Evolutionary conservation across 2,329 filamentous ascomycete genomes (phyloP), one percentile per base, ranked within the genome.

Genomic region (Aspergillus fijiensis): DNA sequence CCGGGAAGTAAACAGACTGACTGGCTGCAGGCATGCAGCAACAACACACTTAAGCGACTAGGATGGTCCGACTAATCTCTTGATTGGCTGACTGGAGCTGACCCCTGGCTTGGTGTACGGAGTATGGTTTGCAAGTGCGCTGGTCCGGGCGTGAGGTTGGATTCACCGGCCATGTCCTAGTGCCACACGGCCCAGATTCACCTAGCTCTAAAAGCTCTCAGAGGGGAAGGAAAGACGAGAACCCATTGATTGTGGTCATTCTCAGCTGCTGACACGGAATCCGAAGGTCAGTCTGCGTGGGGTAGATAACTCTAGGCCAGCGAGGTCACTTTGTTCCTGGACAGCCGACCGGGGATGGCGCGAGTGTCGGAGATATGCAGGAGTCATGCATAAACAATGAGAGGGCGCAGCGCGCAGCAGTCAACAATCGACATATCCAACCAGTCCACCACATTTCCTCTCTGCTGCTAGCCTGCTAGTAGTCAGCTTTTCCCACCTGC

Each of bases 131-230:
- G 14, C 39, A 45, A 19, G 39, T 9, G 39, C 39, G 45, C 21
- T 35, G 57, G 27, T 29, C 48, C 58, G 56, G 51, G 56, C 51
- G 51, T 61, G 56, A 52, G 51, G 49, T 54, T 58, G 39, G 51
- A 52, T 55, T 16, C 48, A 51, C 53, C 59, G 59, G 59, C 29
- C 48, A 58, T 27, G 47, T 58, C 61, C 59, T 62, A 55, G 60
- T 58, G 50, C 35, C 51, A 35, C 12, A 35, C 12, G 33, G 33
- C 33, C 33, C 33, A 35, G 1, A 29, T 29, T 29, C 27, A 29
- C 33, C 3, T 35, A 5, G 33, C 33, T 35, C 14, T 35, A 16
- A 35, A 35, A 29, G 27, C 27, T 7, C 27, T 29, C 14, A 35
- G 4, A 47, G 16, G 25, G 39, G 39, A 21, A 11, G 19, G 35